phyloP scores from a whole-genome alignment of 768 basidiomycete genomes.

The Chlorophyllum brunneum region DNA sequence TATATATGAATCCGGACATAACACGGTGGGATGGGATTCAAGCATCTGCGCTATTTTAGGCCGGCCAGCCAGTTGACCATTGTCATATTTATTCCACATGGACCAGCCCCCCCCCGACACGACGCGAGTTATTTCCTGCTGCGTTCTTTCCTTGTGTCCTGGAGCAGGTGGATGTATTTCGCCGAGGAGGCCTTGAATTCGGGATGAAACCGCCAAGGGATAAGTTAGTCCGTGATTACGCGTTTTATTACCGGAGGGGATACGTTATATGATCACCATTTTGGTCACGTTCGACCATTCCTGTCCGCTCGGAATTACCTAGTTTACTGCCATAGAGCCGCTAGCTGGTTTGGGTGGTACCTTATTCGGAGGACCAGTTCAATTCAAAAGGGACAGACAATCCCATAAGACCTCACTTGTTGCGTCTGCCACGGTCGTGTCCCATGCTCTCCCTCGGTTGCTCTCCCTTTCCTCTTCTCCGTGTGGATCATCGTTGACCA shows the following conservation, averaged over 20 bases:
- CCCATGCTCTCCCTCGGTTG: slow-evolving; percentile 25
- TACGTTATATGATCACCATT: slow-evolving; percentile 28
- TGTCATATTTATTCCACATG: not conserved
- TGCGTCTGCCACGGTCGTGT: slow-evolving; percentile 26
- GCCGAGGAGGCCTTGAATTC: slow-evolving; percentile 18
- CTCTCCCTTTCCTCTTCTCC: slow-evolving; percentile 16
- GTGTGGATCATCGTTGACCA: slow-evolving; percentile 20
- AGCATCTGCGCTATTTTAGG: too few species aligned
- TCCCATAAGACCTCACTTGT: slow-evolving; percentile 29
- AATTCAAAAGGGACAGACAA: slow-evolving; percentile 22
- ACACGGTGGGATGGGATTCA: slow-evolving; percentile 15
- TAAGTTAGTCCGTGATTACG: slow-evolving; percentile 23
- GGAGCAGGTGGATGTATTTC: slow-evolving; percentile 12
- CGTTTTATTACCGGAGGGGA: slow-evolving; percentile 31
- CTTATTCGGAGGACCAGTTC: slow-evolving; percentile 31
- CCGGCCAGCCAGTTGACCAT: too few species aligned
- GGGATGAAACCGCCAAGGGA: slow-evolving; percentile 19
- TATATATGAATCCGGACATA: slow-evolving; percentile 18
- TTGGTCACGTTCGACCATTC: slow-evolving; percentile 29
- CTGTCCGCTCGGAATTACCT: slow-evolving; percentile 33
- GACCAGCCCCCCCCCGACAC: too few species aligned
- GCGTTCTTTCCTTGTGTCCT: not conserved
- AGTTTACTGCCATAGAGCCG: slow-evolving; percentile 29
- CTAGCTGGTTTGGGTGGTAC: slow-evolving; percentile 35
- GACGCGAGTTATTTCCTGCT: too few species aligned